Percentiles rank a stretch among this genome's conserved stretches.
These are phyloP conservation scores for Phyllosticta ampelicida DNA, from an alignment of 2,329 filamentous ascomycete genomes.

Conservation along the genomic window DNA sequence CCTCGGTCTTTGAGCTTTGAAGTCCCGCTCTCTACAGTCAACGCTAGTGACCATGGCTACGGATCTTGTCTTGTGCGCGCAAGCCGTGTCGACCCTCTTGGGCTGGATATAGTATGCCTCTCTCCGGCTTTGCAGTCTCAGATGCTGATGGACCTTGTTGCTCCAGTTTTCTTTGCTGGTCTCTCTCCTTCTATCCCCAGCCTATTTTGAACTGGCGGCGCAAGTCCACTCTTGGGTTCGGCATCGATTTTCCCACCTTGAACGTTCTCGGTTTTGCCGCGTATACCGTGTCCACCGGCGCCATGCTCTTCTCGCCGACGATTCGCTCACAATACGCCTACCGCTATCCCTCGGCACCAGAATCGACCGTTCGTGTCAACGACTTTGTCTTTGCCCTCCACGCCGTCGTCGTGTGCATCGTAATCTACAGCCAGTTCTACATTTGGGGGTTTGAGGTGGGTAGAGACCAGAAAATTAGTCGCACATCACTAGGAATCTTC, in stretches of 20 bases:
- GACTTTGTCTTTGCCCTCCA: conserved; percentile 83
- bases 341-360: conserved; percentile 60
- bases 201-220: conserved; percentile 68
- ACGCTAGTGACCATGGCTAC: conserved; percentile 12
- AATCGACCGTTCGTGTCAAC: conserved; percentile 79
- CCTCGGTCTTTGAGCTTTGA: background rate
- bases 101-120: conserved; percentile 23
- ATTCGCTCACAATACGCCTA: conserved; percentile 75
- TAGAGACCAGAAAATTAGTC: conserved; percentile 42
- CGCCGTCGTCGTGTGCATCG: conserved; percentile 58
- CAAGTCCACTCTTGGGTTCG: conserved; percentile 69
- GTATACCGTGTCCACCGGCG: conserved; percentile 64
- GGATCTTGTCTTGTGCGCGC: conserved; percentile 21
- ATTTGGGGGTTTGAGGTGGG: conserved; percentile 68
- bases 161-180: conserved; percentile 32
- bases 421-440: conserved; percentile 71
- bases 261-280: conserved; percentile 62
- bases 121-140: background rate
- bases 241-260: conserved; percentile 75
- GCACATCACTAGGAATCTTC: conserved; percentile 58
- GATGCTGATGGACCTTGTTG: background rate
- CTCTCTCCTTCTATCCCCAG: conserved; percentile 86
- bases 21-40: background rate
- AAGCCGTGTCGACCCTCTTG: conserved; percentile 23
- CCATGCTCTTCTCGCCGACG: conserved; percentile 67